Base-by-base conservation (phyloP, 2,329 filamentous ascomycete species). In the Colletotrichum chrysophilum region DNA sequence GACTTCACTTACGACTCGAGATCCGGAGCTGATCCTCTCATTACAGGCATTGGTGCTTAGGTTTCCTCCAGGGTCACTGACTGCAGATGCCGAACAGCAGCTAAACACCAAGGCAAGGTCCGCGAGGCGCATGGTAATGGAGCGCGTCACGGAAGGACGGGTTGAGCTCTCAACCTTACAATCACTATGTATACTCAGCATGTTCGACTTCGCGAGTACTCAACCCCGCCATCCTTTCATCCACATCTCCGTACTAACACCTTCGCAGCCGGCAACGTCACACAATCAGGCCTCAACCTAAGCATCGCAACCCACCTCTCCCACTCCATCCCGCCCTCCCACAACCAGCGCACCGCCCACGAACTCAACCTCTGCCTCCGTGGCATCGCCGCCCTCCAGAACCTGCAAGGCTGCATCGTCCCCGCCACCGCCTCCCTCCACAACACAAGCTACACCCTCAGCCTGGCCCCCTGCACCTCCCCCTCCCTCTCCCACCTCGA, bases 341-440 rank as follows among this genome's bases (percentile, higher is more conserved):
- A 48, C 55, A 78, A 75, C n/a, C 71, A 79, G 2, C 78, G 77
- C 18, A 78, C 81, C 48, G 67, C 71, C 1, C 68, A 78, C 32
- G 81, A 82, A 58, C 78, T 73, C 12, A 71, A 52, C 9, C 66
- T 78, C 26, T 88, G 86, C 76, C 84, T 86, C 5, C 85, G 83
- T 80, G 87, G 85, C 62, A 86, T 88, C 62, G 83, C 83, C 66
- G 81, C 87, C 12, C 79, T 88, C 4, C 85, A 86, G 55, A 83
- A 85, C 30, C 83, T 88, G 4, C 86, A 87, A 36, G 86, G 86
- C 8, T 79, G 71, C 26, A 75, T 80, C 14, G 48, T 74, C 12
- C 72, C 73, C 3, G 68, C 73, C 2, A 48, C 75, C 3, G 68
- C 64, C 3, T 65, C 62, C 12, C 43, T 26, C n/a, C 60, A 32